A percentile compares a stretch with the other conserved stretches of the same genome.
phyloP scores from a whole-genome alignment of 345 rosid species.

The Gossypium rotundifolium region DNA sequence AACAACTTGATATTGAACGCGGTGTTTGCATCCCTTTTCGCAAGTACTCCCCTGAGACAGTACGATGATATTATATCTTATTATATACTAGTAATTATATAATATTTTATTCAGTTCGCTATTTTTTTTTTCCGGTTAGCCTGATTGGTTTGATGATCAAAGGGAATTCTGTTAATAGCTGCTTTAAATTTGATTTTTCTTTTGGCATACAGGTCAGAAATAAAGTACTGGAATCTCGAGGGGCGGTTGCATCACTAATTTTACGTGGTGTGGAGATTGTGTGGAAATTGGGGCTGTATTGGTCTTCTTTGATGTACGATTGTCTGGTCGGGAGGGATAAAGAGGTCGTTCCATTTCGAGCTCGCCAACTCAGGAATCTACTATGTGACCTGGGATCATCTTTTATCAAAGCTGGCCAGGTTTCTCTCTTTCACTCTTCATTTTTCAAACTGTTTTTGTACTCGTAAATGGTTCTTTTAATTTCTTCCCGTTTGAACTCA shows the following conservation, averaged over 20 bases:
- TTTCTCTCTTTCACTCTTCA: constrained; percentile 15
- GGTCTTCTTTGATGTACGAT: constrained; percentile 83
- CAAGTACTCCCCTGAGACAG: constrained; percentile 91
- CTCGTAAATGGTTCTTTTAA: background rate
- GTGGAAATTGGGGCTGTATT: constrained; percentile 83
- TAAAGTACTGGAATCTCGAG: constrained; percentile 77
- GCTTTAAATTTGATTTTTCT: background rate
- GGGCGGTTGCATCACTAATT: constrained; percentile 53
- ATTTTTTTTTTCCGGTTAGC: background rate
- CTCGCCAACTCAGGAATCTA: constrained; percentile 88
- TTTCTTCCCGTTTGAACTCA: background rate
- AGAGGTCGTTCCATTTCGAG: constrained; percentile 86
- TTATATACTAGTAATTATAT: background rate
- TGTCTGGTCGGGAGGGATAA: constrained; percentile 81
- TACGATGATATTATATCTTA: constrained; percentile 27
- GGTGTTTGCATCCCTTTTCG: constrained; percentile 97
- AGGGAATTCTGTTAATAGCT: background rate
- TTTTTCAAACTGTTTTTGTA: constrained; percentile 4
- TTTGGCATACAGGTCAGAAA: constrained; percentile 54
- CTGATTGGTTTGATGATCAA: background rate
- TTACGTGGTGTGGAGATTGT: constrained; percentile 86
- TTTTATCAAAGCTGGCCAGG: constrained; percentile 97
- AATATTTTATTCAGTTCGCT: background rate
- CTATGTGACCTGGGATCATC: constrained; percentile 95
- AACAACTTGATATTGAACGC: constrained; percentile 88